Conservation (phyloP, 78 protist species). For the Bodo saltans region DNA sequence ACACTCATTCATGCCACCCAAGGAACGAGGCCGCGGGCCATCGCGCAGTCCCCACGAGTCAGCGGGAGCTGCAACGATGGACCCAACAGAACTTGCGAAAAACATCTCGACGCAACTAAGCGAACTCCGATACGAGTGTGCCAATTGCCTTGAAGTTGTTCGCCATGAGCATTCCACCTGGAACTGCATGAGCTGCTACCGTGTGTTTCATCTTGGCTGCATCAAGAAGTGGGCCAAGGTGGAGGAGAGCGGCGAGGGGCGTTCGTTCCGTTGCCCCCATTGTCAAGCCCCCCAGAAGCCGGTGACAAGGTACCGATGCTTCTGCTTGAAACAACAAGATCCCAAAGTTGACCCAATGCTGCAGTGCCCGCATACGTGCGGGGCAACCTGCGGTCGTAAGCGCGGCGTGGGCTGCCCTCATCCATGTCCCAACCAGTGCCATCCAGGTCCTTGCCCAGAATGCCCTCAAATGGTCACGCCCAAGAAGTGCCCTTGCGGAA, state of each 20-base stretch:
- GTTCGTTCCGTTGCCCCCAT: slow-evolving; percentile 22
- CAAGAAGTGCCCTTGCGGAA: slow-evolving; percentile 7
- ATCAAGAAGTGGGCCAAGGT: slow-evolving; percentile 1
- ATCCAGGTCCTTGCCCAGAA: slow-evolving; percentile 28
- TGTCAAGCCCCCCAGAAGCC: slow-evolving; percentile 4
- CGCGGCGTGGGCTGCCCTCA: slow-evolving; percentile 24
- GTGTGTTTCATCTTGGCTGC: slow-evolving; percentile 1
- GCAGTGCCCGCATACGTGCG: slow-evolving; percentile 13
- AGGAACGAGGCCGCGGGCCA: no score
- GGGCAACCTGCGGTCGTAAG: neutral
- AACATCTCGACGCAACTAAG: neutral
- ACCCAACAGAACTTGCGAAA: neutral
- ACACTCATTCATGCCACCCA: no score
- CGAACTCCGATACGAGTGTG: slow-evolving; percentile 3
- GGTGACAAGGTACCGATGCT: slow-evolving; percentile 27
- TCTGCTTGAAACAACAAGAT: neutral
- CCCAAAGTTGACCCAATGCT: neutral
- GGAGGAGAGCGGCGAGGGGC: neutral
- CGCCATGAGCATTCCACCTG: neutral
- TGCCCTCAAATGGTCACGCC: neutral
- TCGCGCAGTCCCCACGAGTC: no score
- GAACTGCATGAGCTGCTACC: slow-evolving; percentile 1
- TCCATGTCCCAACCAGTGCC: slow-evolving; percentile 9
- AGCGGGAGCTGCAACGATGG: no score
- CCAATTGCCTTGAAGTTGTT: neutral